These are phyloP conservation scores for Penstemon eatonii DNA, from an alignment of 257 asterid species.

Conservation along the genomic window DNA sequence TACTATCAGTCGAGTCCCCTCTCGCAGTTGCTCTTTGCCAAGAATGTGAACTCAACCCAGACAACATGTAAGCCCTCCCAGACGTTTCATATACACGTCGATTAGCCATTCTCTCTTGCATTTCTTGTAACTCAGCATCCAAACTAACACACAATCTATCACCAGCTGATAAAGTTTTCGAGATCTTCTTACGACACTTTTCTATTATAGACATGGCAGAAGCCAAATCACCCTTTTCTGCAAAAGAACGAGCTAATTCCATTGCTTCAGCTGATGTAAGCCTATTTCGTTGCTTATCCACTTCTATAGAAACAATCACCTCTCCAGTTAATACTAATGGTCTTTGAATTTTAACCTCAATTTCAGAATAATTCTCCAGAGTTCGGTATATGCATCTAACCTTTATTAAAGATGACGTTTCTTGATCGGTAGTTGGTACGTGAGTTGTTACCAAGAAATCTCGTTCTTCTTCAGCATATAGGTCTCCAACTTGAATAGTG, in stretches of 20 bases:
- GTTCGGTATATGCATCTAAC: slow-evolving; percentile 60
- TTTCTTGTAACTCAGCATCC: slow-evolving; percentile 74
- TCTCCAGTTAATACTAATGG: slow-evolving; percentile 35
- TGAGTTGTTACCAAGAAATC: slow-evolving; percentile 65
- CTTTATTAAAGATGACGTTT: slow-evolving; percentile 52
- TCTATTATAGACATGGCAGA: slow-evolving; percentile 58
- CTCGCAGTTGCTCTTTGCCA: slow-evolving; percentile 97
- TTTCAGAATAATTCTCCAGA: slow-evolving; percentile 42
- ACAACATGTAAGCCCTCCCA: slow-evolving; percentile 86
- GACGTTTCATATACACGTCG: slow-evolving; percentile 68
- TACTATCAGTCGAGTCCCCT: slow-evolving; percentile 74
- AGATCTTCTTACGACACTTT: slow-evolving; percentile 47
- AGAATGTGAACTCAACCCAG: slow-evolving; percentile 93
- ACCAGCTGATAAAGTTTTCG: slow-evolving; percentile 60
- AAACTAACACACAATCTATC: slow-evolving; percentile 56
- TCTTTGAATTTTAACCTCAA: slow-evolving; percentile 53
- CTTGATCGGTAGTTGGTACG: slow-evolving; percentile 49
- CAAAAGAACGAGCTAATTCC: slow-evolving; percentile 71
- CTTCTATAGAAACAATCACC: slow-evolving; percentile 63
- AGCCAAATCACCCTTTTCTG: slow-evolving; percentile 67
- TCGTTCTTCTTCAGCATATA: slow-evolving; percentile 91
- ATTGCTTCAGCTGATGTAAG: slow-evolving; percentile 75
- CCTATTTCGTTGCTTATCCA: slow-evolving; percentile 76
- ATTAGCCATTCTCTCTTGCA: slow-evolving; percentile 86
- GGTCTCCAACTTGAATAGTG: slow-evolving; percentile 67